These are phyloP conservation scores for Phialophora macrospora DNA, from an alignment of 2,329 filamentous ascomycete species.

Conservation along the genomic window DNA sequence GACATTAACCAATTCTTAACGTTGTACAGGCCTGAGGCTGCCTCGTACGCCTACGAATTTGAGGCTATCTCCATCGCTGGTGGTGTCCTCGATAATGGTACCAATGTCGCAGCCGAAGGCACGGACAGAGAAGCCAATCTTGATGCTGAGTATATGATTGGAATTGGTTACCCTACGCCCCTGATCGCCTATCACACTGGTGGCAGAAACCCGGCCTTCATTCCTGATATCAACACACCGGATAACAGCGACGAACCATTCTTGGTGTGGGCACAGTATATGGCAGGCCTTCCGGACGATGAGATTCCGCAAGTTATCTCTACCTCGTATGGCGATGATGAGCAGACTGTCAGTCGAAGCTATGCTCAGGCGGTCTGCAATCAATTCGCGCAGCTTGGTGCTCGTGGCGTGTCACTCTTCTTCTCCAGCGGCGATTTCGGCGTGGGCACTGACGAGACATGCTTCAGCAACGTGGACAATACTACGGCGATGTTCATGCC, in stretches of 20 bases:
- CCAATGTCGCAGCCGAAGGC: constrained; percentile 26
- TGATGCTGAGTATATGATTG: constrained; percentile 37
- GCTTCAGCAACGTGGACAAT: constrained; percentile 61
- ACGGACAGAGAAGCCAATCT: constrained; percentile 33
- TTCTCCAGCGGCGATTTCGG: constrained; percentile 68
- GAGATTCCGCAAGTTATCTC: constrained; percentile 65
- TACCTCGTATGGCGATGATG: constrained; percentile 70
- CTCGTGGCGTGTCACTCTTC: constrained; percentile 70
- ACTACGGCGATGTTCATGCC: constrained; percentile 59
- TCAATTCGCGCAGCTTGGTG: constrained; percentile 67
- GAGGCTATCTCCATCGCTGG: constrained; percentile 43
- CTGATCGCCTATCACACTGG: constrained; percentile 62
- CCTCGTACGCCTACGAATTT: constrained; percentile 44
- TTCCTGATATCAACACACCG: constrained; percentile 25
- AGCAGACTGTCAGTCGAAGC: constrained; percentile 65
- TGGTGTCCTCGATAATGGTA: constrained; percentile 40
- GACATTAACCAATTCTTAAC: constrained; percentile 47
- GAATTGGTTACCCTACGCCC: constrained; percentile 44
- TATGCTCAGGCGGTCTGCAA: constrained; percentile 67
- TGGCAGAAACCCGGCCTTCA: constrained; percentile 44
- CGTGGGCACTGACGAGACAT: constrained; percentile 55
- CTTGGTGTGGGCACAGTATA: constrained; percentile 31
- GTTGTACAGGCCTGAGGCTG: constrained; percentile 46
- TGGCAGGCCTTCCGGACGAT: constrained; percentile 43
- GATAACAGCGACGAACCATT: constrained; percentile 34